Conservation (phyloP, 1,139 yeast genomes). For the Kurtzmaniella quercitrusa region DNA sequence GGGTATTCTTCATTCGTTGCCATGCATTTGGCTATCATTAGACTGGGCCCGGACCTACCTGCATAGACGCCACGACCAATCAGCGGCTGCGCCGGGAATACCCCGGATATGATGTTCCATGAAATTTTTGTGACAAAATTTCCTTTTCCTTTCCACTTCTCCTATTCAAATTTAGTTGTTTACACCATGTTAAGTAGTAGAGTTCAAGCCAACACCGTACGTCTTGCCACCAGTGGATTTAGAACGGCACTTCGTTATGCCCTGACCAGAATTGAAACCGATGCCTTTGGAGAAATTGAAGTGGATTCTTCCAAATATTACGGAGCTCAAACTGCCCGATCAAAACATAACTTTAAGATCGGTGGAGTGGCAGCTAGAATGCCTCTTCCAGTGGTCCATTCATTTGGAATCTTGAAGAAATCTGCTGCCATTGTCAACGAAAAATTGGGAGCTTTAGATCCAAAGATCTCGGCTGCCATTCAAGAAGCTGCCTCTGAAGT, state of each 20-base stretch:
- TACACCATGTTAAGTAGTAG: not conserved
- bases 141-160: no score
- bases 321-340: conserved; percentile 98
- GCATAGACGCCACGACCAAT: no score
- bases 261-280: conserved; percentile 72
- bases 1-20: no score
- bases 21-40: no score
- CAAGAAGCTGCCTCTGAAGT: conserved; percentile 95
- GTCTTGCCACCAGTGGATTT: not conserved
- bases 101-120: not conserved
- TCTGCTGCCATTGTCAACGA: conserved; percentile 93
- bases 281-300: conserved; percentile 94
- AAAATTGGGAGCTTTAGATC: conserved; percentile 74
- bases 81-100: no score
- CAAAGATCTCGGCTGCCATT: conserved; percentile 78
- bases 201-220: not conserved
- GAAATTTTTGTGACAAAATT: no score
- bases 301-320: conserved; percentile 84
- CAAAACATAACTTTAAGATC: conserved; percentile 88
- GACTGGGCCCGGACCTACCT: no score
- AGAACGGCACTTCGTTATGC: conserved; percentile 16
- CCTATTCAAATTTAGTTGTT: no score
- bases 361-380: conserved; percentile 89
- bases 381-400: conserved; percentile 87
- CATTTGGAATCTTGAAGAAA: conserved; percentile 91